Percentiles rank a stretch among this genome's conserved stretches.
These are phyloP conservation scores for Vitis rupestris DNA, from an alignment of 164 flowering plant species.

Conservation along the genomic window DNA sequence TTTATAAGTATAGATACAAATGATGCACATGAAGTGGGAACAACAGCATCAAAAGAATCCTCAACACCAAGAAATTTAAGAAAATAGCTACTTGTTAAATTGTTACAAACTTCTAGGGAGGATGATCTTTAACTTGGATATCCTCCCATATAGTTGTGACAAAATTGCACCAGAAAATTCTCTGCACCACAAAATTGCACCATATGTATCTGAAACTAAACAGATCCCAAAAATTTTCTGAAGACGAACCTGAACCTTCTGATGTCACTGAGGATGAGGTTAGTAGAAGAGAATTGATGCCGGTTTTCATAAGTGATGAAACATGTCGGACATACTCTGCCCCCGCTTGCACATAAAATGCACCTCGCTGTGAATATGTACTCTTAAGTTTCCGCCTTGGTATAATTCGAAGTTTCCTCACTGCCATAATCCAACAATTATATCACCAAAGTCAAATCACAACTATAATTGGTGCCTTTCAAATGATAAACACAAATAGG, in stretches of 20 bases:
- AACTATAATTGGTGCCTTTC: too few species aligned
- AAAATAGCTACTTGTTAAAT: background rate
- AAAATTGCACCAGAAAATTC: background rate
- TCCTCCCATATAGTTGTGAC: background rate
- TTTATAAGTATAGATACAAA: too few species aligned
- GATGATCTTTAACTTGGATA: background rate
- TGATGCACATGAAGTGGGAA: too few species aligned
- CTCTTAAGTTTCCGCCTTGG: conserved; percentile 70
- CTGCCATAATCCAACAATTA: conserved; percentile 37
- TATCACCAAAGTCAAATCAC: background rate
- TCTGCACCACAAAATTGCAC: background rate
- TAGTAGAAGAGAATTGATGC: conserved; percentile 55
- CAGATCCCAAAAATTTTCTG: background rate
- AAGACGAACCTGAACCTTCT: conserved; percentile 58
- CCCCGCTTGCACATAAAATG: conserved; percentile 66
- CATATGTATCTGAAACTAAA: background rate
- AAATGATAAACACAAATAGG: too few species aligned
- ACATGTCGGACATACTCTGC: conserved; percentile 69
- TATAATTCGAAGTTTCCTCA: conserved; percentile 66
- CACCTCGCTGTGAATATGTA: conserved; percentile 64
- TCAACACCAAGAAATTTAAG: background rate
- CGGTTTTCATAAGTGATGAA: conserved; percentile 67
- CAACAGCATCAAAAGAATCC: too few species aligned
- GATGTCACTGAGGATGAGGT: conserved; percentile 40
- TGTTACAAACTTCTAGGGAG: conserved; percentile 1